These are phyloP conservation scores for Euryodendron excelsum DNA, from an alignment of 148 eudicot species.

Conservation along the genomic window DNA sequence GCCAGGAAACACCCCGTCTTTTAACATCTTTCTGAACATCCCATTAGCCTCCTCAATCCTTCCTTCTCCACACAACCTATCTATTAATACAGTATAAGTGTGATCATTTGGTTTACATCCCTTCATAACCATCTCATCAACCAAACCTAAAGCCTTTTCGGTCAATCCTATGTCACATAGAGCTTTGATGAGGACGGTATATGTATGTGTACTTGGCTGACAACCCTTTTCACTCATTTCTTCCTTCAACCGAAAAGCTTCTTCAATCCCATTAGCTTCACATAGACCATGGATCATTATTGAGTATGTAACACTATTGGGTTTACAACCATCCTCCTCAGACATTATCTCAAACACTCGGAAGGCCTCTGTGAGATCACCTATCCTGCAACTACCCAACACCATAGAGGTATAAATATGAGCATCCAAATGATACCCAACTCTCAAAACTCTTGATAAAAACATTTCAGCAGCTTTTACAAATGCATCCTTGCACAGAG, in stretches of 20 bases:
- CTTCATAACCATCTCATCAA: constrained; percentile 18
- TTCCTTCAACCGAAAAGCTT: constrained; percentile 25
- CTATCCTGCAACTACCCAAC: constrained; percentile 29
- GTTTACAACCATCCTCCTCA: constrained; percentile 18
- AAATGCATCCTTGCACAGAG: constrained; percentile 24
- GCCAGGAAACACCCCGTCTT: constrained; percentile 20
- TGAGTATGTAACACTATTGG: constrained; percentile 29
- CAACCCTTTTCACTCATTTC: constrained; percentile 32
- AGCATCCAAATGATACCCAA: constrained; percentile 28
- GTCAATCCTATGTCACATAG: constrained; percentile 16
- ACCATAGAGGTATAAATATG: constrained; percentile 29
- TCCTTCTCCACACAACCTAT: constrained; percentile 20
- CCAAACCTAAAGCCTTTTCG: constrained; percentile 16
- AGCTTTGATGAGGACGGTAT: constrained; percentile 21
- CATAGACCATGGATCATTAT: constrained; percentile 29
- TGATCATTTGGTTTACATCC: constrained; percentile 16
- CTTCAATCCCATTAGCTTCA: constrained; percentile 22
- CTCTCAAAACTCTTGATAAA: constrained; percentile 18
- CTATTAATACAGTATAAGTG: constrained; percentile 17
- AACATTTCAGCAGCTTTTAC: constrained; percentile 28
- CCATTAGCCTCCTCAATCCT: constrained; percentile 24
- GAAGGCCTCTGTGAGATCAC: constrained; percentile 27
- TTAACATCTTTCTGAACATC: constrained; percentile 22
- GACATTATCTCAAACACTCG: constrained; percentile 34
- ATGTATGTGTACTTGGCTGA: constrained; percentile 19